These are phyloP conservation scores for Magnusiomyces suaveolens DNA, from an alignment of 1,139 yeast genomes.

Conservation along the genomic window DNA sequence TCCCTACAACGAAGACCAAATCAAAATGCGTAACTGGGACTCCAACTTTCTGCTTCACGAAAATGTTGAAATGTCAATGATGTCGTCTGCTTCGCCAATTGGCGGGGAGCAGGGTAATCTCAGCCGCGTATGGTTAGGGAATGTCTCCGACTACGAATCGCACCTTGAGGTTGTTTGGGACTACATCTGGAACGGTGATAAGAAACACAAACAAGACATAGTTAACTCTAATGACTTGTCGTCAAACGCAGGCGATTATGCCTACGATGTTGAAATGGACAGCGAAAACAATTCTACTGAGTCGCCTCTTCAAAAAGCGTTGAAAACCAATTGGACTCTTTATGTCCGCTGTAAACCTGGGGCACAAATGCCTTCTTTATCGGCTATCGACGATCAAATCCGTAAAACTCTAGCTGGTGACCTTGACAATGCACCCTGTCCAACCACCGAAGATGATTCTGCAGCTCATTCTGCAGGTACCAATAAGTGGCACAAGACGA, in stretches of 20 bases:
- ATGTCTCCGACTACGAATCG: slow-evolving; percentile 44
- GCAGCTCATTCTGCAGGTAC: neutral
- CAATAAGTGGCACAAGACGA: slow-evolving; percentile 9
- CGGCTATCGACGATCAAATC: slow-evolving; percentile 24
- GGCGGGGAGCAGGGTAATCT: slow-evolving; percentile 20
- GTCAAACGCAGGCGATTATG: neutral
- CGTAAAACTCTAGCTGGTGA: slow-evolving; percentile 18
- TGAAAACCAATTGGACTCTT: slow-evolving; percentile 28
- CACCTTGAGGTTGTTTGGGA: slow-evolving; percentile 19
- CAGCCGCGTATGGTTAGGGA: slow-evolving; percentile 67
- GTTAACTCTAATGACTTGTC: neutral
- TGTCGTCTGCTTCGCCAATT: slow-evolving; percentile 70
- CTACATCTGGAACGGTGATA: slow-evolving; percentile 3
- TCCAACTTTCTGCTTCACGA: slow-evolving; percentile 64
- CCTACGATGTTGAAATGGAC: neutral
- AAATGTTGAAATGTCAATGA: slow-evolving; percentile 66
- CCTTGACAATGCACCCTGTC: slow-evolving; percentile 34
- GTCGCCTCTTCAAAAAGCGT: neutral
- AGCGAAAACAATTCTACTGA: neutral
- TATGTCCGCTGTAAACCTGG: slow-evolving; percentile 41
- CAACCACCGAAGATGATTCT: slow-evolving; percentile 8
- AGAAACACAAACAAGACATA: neutral
- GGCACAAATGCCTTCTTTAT: slow-evolving; percentile 43
- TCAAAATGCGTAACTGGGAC: slow-evolving; percentile 51
- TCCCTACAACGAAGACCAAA: slow-evolving; percentile 23